phyloP scores from a whole-genome alignment of 441 rosid genomes.

The Daphne laureola region DNA sequence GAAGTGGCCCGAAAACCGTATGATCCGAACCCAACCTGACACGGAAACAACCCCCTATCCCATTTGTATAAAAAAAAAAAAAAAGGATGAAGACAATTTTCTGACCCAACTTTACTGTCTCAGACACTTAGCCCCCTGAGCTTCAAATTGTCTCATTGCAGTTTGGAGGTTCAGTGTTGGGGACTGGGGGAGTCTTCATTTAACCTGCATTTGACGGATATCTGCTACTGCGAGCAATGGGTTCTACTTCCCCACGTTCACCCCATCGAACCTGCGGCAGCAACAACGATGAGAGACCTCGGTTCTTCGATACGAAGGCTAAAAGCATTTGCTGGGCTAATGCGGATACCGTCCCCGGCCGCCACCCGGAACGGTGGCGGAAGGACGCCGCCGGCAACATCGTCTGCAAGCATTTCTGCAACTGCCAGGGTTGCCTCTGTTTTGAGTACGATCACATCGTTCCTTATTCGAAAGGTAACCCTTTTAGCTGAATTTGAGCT shows the following conservation, averaged over 20 bases:
- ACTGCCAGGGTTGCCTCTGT: slow-evolving; percentile 84
- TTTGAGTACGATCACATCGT: slow-evolving; percentile 85
- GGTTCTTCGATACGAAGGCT: slow-evolving; percentile 61
- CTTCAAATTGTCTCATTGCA: too few relatives aligned
- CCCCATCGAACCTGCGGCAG: slow-evolving; percentile 23
- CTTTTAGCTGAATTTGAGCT: not conserved
- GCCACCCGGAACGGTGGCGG: slow-evolving; percentile 96
- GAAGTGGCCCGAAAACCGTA: too few relatives aligned
- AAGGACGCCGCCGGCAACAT: slow-evolving; percentile 82
- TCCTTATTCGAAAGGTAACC: slow-evolving; percentile 73
- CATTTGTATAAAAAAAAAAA: too few relatives aligned
- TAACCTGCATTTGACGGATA: too few relatives aligned
- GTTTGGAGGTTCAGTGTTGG: too few relatives aligned
- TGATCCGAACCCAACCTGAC: too few relatives aligned
- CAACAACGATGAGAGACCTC: slow-evolving; percentile 48
- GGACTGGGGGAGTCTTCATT: too few relatives aligned
- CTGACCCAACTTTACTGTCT: too few relatives aligned
- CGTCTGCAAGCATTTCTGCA: slow-evolving; percentile 78
- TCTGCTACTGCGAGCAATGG: slow-evolving; percentile 12
- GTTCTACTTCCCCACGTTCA: slow-evolving; percentile 22
- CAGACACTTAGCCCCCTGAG: too few relatives aligned
- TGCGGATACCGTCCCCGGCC: slow-evolving; percentile 65
- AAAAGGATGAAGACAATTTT: too few relatives aligned
- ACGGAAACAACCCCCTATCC: too few relatives aligned
- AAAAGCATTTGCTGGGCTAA: slow-evolving; percentile 69